Evolutionary conservation across 495 filamentous ascomycete species (phyloP), one percentile per base, ranked within the genome.

Genomic region (Chlorociboria aeruginascens): DNA sequence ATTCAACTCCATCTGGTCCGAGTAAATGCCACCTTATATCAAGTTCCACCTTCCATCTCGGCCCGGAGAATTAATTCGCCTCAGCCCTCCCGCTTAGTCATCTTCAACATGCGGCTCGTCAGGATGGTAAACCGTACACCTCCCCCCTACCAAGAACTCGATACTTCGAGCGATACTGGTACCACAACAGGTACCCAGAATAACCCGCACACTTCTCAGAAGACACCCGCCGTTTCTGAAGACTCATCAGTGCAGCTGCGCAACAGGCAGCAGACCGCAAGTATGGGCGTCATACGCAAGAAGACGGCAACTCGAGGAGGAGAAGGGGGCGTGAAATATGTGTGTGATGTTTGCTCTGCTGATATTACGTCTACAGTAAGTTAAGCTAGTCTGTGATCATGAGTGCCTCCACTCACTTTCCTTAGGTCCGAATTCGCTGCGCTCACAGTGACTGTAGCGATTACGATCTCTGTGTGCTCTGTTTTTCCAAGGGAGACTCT

Each of bases 381-480:
- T 66, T 44, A 8, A 14, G 9, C 42, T 29, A n/a, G 12, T 13
- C 20, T n/a, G 3, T 32, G 28, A 4, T 4, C 20, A 25, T 25
- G 20, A 25, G 1, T 25, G 20, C 20, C 20, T 25, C 7, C 14
- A 7, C 49, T 52, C 32, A 44, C 29, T 12, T 17, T 32, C 30
- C 14, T 7, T 61, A 96, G 89, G 89, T 97, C 42, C 88, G 92
- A 33, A 95, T 98, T 63, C 77, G 89, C 49, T 98, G 92, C 63
- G 87, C 88, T 14, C 77, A 86, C 58, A 72, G 69, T 44, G 69
- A 72, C 48, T 98, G 92, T 64, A 82, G 78, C 59, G 92, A 97
- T 54, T 99, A 96, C 62, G 93, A 99, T 59, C 81, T 97, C 48
- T 99, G 92, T 62, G 92, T 99, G 20, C 80, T 84, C 49, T 99